Percentiles rank a stretch among this genome's conserved stretches.
phyloP scores from a whole-genome alignment of 768 basidiomycete genomes.

The Termitomyces sp. region DNA sequence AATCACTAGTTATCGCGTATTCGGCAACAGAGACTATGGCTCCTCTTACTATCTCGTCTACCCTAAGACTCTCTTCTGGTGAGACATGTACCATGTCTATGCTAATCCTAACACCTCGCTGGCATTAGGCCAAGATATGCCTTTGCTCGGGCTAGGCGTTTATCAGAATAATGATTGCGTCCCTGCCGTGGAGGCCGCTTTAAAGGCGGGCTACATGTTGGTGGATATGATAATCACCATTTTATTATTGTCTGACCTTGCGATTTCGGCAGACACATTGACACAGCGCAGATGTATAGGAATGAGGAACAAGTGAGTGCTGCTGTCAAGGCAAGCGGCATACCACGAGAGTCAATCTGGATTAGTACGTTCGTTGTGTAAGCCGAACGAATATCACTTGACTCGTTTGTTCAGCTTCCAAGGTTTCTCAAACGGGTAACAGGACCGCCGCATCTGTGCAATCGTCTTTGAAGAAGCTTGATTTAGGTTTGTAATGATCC shows the following conservation, averaged over 20 bases:
- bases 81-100: background rate
- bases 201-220: slow-evolving; percentile 58
- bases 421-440: slow-evolving; percentile 38
- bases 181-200: slow-evolving; percentile 52
- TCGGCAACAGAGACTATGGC: background rate
- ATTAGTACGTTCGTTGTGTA: slow-evolving; percentile 41
- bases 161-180: slow-evolving; percentile 56
- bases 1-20: background rate
- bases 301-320: slow-evolving; percentile 60
- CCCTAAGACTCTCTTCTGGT: slow-evolving; percentile 12
- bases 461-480: slow-evolving; percentile 46
- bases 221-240: background rate
- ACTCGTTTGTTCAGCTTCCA: slow-evolving; percentile 31
- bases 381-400: background rate
- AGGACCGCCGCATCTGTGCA: slow-evolving; percentile 2
- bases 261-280: slow-evolving; percentile 48
- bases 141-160: slow-evolving; percentile 63
- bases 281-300: slow-evolving; percentile 63
- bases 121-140: slow-evolving; percentile 49
- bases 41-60: slow-evolving; percentile 4
- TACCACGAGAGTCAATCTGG: slow-evolving; percentile 57
- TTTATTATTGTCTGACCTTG: background rate
- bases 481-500: slow-evolving; percentile 39
- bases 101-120: background rate
- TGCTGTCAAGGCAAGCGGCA: slow-evolving; percentile 51